A percentile compares a stretch with the other conserved stretches of the same genome.
phyloP scores from a whole-genome alignment of 1,139 yeast genomes.

The Magnusiomyces suaveolens region DNA sequence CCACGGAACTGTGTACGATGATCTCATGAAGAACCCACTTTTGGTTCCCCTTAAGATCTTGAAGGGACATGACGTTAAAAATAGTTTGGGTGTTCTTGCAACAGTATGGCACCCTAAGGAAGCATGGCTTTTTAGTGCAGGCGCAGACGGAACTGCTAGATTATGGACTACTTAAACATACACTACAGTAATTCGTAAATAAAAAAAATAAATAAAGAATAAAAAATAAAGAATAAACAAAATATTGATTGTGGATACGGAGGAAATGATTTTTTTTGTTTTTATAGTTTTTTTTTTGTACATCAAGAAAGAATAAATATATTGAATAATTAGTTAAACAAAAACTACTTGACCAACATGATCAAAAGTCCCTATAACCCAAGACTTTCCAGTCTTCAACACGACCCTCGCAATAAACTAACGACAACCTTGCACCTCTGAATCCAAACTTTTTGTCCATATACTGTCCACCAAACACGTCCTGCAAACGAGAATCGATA shows the following conservation, averaged over 20 bases:
- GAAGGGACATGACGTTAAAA: slow-evolving; percentile 77
- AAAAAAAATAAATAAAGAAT: too few relatives aligned
- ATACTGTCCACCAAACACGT: slow-evolving; percentile 48
- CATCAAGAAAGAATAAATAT: not conserved
- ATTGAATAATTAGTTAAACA: not conserved
- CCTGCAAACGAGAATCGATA: slow-evolving; percentile 59
- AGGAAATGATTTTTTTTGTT: too few relatives aligned
- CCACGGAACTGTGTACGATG: slow-evolving; percentile 96
- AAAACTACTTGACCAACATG: not conserved
- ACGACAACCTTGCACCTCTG: slow-evolving; percentile 60
- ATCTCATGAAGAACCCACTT: slow-evolving; percentile 87
- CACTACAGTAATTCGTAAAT: too few relatives aligned
- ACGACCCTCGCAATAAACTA: slow-evolving; percentile 69
- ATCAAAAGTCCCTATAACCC: slow-evolving; percentile 37
- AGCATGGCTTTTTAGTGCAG: slow-evolving; percentile 97
- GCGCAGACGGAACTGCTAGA: slow-evolving; percentile 94
- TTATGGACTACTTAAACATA: slow-evolving; percentile 85
- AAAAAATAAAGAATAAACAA: not conserved
- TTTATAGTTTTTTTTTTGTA: not conserved
- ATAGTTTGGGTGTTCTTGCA: slow-evolving; percentile 81
- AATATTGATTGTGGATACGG: not conserved
- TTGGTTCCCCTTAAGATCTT: slow-evolving; percentile 92
- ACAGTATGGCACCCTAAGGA: slow-evolving; percentile 95
- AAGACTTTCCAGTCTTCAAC: slow-evolving; percentile 61
- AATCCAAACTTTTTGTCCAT: slow-evolving; percentile 38